A percentile compares a stretch with the other conserved stretches of the same genome.
Conservation (phyloP, 1,139 yeast species). For the Yamadazyma buinensis region DNA sequence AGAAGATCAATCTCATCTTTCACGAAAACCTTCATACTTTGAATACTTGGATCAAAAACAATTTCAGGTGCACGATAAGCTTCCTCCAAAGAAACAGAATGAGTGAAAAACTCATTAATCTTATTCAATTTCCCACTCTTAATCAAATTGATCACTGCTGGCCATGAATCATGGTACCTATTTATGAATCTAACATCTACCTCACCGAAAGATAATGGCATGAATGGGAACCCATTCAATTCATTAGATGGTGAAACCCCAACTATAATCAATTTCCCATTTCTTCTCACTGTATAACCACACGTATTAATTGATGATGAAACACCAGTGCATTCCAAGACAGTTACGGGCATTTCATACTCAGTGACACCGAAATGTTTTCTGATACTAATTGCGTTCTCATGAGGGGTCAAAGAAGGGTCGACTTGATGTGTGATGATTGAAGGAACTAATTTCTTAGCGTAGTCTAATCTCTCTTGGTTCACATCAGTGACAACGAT, state of each 20-base stretch:
- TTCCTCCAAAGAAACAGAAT: conserved; percentile 67
- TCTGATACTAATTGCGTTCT: conserved; percentile 28
- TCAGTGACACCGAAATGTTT: conserved; percentile 38
- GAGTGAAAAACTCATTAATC: conserved; percentile 56
- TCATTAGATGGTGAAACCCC: conserved; percentile 63
- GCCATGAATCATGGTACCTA: conserved; percentile 60
- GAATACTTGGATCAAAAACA: conserved; percentile 17
- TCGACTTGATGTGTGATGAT: conserved; percentile 50
- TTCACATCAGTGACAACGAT: conserved; percentile 63
- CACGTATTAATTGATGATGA: conserved; percentile 71
- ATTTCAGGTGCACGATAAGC: conserved; percentile 75
- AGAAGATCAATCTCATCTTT: conserved; percentile 16
- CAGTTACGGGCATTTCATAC: conserved; percentile 45
- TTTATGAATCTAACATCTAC: conserved; percentile 60
- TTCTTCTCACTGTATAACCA: conserved; percentile 27
- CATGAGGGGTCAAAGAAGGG: conserved; percentile 26
- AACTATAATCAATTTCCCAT: conserved; percentile 15
- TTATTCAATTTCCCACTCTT: conserved; percentile 23
- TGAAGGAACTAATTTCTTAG: conserved; percentile 52
- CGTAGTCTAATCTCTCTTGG: conserved; percentile 57
- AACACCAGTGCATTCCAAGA: conserved; percentile 32
- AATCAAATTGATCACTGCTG: conserved; percentile 41
- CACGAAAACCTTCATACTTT: conserved; percentile 17
- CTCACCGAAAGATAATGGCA: conserved; percentile 67
- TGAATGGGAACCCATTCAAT: conserved; percentile 62